Conservation (phyloP, 768 basidiomycete species). For the Rhodotorula sphaerocarpa region DNA sequence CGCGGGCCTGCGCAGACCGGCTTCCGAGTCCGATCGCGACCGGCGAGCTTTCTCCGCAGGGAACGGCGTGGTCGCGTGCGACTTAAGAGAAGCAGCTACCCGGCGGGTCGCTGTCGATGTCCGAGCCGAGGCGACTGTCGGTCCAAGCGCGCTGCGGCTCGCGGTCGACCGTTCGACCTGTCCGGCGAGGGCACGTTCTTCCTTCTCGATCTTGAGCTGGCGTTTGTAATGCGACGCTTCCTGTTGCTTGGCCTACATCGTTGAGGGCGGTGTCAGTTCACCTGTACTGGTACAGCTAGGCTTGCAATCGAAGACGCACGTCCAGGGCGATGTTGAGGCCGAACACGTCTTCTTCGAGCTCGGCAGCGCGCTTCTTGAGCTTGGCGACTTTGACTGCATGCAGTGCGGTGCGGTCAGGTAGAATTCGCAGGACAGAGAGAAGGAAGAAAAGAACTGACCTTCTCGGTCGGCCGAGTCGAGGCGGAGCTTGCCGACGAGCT, state of each 20-base stretch:
- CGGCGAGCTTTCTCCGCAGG: slow-evolving; percentile 1
- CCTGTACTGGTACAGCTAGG: too few species aligned
- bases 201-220: slow-evolving; percentile 21
- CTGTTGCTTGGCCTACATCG: slow-evolving; percentile 36
- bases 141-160: background rate
- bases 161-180: background rate
- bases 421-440: background rate
- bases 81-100: background rate
- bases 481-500: slow-evolving; percentile 32
- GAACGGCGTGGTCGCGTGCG: slow-evolving; percentile 1
- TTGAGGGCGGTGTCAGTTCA: background rate
- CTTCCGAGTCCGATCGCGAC: background rate
- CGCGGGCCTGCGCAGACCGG: background rate
- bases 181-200: background rate
- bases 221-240: slow-evolving; percentile 34
- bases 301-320: background rate
- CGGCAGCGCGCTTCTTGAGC: slow-evolving; percentile 36
- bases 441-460: slow-evolving; percentile 14
- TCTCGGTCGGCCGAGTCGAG: slow-evolving; percentile 39
- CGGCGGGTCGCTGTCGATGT: background rate
- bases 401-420: background rate
- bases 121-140: background rate
- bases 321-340: slow-evolving; percentile 40
- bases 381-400: slow-evolving; percentile 33
- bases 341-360: slow-evolving; percentile 38